Evolutionary conservation across 208 protist species (phyloP).

Genomic region (Kentomonas sorsogonicus): DNA sequence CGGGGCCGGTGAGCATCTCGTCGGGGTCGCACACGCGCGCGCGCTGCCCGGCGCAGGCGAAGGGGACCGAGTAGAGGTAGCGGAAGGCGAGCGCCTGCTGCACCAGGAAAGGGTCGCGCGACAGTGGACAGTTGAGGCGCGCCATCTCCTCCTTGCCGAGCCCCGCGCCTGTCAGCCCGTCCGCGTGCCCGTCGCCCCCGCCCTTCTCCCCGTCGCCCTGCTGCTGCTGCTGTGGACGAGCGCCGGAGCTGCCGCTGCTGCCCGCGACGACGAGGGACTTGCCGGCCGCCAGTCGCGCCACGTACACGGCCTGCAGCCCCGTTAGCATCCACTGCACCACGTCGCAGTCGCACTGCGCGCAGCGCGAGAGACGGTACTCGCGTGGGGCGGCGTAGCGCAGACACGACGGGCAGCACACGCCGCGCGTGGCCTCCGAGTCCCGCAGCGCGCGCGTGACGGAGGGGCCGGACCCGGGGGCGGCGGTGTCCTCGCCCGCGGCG

Average conservation of each 20-base stretch:
- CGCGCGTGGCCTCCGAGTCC: no score
- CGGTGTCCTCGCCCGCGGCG: constrained; percentile 20
- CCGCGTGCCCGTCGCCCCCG: no score
- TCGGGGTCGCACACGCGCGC: constrained; percentile 49
- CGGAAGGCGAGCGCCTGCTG: constrained; percentile 81
- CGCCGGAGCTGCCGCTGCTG: not conserved
- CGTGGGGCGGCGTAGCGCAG: not conserved
- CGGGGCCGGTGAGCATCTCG: constrained; percentile 72
- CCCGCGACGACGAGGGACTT: constrained; percentile 11
- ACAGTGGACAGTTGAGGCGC: constrained; percentile 33
- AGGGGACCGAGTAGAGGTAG: constrained; percentile 46
- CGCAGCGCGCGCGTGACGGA: not conserved
- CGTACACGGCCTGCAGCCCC: constrained; percentile 2
- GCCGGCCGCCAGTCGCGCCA: not conserved
- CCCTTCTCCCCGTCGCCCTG: no score
- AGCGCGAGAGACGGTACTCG: not conserved
- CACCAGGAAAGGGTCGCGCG: constrained; percentile 77
- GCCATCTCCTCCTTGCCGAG: not conserved
- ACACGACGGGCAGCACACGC: not conserved
- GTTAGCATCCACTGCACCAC: constrained; percentile 7
- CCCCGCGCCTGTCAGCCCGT: no score
- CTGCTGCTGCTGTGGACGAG: not conserved
- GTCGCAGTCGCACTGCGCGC: not conserved
- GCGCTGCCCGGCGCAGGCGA: constrained; percentile 62
- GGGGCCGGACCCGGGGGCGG: not conserved